Base-by-base conservation (phyloP, 129 eudicot species). In the Ambrosia trifida region DNA sequence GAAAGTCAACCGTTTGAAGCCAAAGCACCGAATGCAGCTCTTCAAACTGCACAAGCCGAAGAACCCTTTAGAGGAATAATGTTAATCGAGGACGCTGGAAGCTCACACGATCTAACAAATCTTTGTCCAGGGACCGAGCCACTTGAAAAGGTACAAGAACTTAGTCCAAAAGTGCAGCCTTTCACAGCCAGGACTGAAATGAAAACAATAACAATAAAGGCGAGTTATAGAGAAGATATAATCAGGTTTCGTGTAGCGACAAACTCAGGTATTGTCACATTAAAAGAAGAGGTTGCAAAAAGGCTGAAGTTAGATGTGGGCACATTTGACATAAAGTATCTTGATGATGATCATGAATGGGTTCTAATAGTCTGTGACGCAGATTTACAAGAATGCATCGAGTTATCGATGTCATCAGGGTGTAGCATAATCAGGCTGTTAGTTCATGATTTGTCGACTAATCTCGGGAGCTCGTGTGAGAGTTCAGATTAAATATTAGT, bases 341-440 rank as follows among this genome's bases (percentile, higher is more conserved):
- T 89, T 24, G 98, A 92, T 62, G 98, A 92, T 69, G 98, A 92
- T 70, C 85, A 87, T 8, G 98, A 92, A 76, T 86, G 95, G 96
- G 89, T 92, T 63, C 65, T 85, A n/a, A 70, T 92, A 46, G 85
- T 83, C 4, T 89, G 96, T 64, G 95, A 92, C 31, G 94, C 91
- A 13, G 98, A 92, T 68, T 70, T 92, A 75, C 91, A 81, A 74
- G 96, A 92, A 75, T 92, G 96, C 53, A 40, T 87, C 40, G 95
- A 89, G 61, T 31, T 84, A 12, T 84, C 88, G 9, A 69, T 74
- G 57, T 82, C 80, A 56, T 80, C 91, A 2, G 87, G 94, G 51
- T 66, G 82, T 32, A 91, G 84, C 51, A 74, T 86, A 66, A 77
- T 91, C 58, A 85, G 96, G 81, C 72, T 91, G 68, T 58, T 84